Conservation (phyloP, 2,329 filamentous ascomycete species). For the Immersiporthe knoxdaviesiana region DNA sequence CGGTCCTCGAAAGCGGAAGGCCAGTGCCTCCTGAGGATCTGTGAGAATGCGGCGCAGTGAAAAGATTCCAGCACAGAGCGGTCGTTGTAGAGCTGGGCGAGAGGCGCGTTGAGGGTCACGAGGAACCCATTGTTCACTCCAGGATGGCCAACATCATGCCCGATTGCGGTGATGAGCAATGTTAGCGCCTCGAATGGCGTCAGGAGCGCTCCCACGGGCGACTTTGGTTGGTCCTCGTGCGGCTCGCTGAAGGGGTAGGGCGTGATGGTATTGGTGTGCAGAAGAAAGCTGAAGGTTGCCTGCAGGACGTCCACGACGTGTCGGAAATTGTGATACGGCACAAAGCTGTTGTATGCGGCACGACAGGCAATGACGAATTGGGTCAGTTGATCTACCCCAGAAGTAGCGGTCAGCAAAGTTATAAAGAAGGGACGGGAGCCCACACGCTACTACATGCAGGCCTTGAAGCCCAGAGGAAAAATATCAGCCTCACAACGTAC, state of each 20-base stretch:
- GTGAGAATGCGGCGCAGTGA: slow-evolving; percentile 94
- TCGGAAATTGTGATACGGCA: slow-evolving; percentile 97
- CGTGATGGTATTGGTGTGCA: slow-evolving; percentile 76
- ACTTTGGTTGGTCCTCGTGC: slow-evolving; percentile 47
- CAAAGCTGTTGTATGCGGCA: slow-evolving; percentile 93
- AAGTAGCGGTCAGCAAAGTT: slow-evolving; percentile 44
- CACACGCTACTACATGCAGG: slow-evolving; percentile 19
- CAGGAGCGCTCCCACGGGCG: slow-evolving; percentile 74
- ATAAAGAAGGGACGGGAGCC: background rate
- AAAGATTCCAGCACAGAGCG: slow-evolving; percentile 96
- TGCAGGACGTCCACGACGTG: slow-evolving; percentile 97
- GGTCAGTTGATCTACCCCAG: slow-evolving; percentile 74
- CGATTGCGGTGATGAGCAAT: slow-evolving; percentile 91
- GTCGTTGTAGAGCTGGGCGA: slow-evolving; percentile 96
- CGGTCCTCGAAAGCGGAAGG: slow-evolving; percentile 77
- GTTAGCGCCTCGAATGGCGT: slow-evolving; percentile 86
- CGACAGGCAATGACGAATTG: slow-evolving; percentile 87
- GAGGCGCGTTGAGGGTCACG: slow-evolving; percentile 84
- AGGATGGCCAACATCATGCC: slow-evolving; percentile 95
- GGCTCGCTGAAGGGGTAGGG: slow-evolving; percentile 55
- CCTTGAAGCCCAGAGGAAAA: slow-evolving; percentile 31
- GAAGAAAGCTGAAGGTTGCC: slow-evolving; percentile 86
- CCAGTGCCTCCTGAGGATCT: slow-evolving; percentile 93
- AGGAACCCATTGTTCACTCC: slow-evolving; percentile 98
- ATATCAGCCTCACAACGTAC: slow-evolving; percentile 51